phyloP scores from a whole-genome alignment of 306 rosid genomes.

The Gastrolobium villosum region DNA sequence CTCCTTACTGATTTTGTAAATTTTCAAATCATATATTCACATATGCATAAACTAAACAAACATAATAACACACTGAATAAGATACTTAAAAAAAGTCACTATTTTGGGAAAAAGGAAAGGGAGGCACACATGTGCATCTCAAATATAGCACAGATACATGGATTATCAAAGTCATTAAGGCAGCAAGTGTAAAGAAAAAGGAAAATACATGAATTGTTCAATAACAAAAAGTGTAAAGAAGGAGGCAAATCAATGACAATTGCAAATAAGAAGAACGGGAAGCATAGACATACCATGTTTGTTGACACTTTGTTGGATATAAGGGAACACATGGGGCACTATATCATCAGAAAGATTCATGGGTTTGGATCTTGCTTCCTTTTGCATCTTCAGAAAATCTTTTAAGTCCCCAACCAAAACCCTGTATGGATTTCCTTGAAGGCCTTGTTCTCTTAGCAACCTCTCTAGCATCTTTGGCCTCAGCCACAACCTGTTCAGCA shows the following conservation, averaged over 20 bases:
- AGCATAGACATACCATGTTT: constrained; percentile 46
- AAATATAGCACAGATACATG: no score
- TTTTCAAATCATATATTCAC: no score
- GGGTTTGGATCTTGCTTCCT: constrained; percentile 54
- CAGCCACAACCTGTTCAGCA: constrained; percentile 61
- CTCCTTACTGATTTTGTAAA: no score
- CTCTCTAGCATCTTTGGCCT: constrained; percentile 62
- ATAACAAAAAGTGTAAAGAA: no score
- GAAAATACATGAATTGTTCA: no score
- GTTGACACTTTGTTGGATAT: constrained; percentile 34
- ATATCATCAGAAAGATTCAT: constrained; percentile 54
- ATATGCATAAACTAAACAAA: no score
- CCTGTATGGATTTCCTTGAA: constrained; percentile 58
- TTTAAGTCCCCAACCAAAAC: constrained; percentile 31
- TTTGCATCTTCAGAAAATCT: background rate
- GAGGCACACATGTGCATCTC: no score
- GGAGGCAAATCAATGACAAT: background rate
- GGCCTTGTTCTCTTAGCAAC: constrained; percentile 59
- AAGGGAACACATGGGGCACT: constrained; percentile 43
- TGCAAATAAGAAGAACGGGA: background rate
- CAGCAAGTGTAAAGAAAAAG: no score
- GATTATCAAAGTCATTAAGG: no score
- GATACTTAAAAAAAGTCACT: no score
- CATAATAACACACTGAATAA: no score
- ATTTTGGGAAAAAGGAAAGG: no score